Percentiles rank a stretch among this genome's conserved stretches.
Conservation (phyloP, 2,329 filamentous ascomycete genomes). For the Neurospora crassa region DNA sequence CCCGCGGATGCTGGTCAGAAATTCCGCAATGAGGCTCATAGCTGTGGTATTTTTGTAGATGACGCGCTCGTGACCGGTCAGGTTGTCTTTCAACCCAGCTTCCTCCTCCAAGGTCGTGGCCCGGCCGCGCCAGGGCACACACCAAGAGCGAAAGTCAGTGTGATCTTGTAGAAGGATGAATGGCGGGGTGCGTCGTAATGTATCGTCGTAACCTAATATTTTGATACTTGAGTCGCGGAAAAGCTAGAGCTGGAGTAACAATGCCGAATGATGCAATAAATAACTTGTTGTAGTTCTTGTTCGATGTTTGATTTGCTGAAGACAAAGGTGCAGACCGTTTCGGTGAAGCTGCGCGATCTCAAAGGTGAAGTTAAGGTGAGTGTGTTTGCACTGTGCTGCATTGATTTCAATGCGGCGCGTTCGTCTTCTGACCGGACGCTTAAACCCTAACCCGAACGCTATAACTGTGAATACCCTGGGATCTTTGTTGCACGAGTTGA, state of each 20-base stretch:
- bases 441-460: neutral
- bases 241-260: neutral
- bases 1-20: conserved; percentile 53
- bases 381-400: neutral
- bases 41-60: conserved; percentile 7
- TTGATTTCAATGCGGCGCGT: neutral
- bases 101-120: neutral
- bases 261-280: neutral
- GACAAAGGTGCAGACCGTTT: neutral
- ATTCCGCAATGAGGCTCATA: conserved; percentile 59
- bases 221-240: neutral
- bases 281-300: neutral
- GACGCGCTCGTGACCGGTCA: neutral
- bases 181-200: neutral
- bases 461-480: neutral
- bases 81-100: neutral
- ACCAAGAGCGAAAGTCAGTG: neutral
- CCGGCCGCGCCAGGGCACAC: neutral
- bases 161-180: neutral
- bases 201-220: neutral
- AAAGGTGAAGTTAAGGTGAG: neutral
- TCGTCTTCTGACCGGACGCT: neutral
- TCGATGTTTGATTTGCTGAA: neutral
- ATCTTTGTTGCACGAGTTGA: neutral
- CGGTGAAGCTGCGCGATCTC: neutral